Evolutionary conservation across 2,329 filamentous ascomycete species (phyloP), one percentile per base, ranked within the genome.

Genomic region (Penicillium sp.): DNA sequence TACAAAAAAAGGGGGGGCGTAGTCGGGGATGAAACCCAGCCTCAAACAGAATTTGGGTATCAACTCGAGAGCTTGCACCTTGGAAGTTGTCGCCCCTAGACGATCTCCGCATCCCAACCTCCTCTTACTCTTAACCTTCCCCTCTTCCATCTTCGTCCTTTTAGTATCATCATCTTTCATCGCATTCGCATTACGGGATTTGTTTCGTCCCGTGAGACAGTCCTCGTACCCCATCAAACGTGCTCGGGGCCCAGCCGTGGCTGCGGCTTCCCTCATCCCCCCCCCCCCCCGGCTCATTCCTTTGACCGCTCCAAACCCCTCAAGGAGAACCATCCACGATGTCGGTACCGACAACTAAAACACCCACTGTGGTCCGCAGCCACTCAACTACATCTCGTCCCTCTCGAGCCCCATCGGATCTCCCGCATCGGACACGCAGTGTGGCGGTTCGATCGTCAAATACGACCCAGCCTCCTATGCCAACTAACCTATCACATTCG

Each of bases 291-390:
- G n/a, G 47, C 54, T 33, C 43, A 37, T 54, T 58, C 41, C 57
- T 56, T 61, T 63, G 58, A 65, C 57, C 57, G 55, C 57, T 59
- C 41, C 49, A 56, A 38, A 50, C 37, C 49, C 46, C 35, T 25
- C 42, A 49, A 47, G 29, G 41, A 10, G 29, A 50, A 62, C 66
- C 66, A 67, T 67, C 62, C 25, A 46, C 21, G 13, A 80, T 80
- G 77, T 78, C 78, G 64, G 73, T 80, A 55, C 74, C 81, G 62
- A 76, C 81, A 57, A 68, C 71, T 45, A 76, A 77, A 60, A 71
- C 77, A 60, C 73, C 80, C 21, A 70, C 78, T 50, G 70, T 83
- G 59, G 76, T 77, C 62, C 81, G 81, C 68, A 82, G 77, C 65
- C 76, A 80, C 58, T 82, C 81, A 60, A 77, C 72, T 60, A 80